A percentile compares a stretch with the other conserved stretches of the same genome.
Evolutionary conservation across 2,329 filamentous ascomycete species (phyloP).

Genomic region (Ophiostoma perfectum): DNA sequence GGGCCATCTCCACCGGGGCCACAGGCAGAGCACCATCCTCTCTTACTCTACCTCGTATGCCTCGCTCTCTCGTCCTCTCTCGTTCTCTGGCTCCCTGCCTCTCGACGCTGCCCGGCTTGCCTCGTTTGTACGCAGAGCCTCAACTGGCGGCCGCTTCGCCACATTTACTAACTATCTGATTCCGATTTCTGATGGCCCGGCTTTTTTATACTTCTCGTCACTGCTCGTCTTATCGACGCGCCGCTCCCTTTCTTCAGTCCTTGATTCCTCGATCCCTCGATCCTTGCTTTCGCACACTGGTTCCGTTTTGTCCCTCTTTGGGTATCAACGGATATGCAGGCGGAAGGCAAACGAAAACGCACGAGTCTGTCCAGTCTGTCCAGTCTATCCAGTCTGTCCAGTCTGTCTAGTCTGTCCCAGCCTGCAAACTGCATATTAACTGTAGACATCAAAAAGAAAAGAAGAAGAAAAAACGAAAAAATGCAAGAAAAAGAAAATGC

Average conservation of each 20-base stretch:
- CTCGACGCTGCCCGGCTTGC: not conserved
- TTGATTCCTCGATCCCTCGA: not conserved
- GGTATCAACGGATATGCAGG: conserved; percentile 8
- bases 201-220: too few relatives aligned
- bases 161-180: not conserved
- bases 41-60: too few relatives aligned
- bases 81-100: too few relatives aligned
- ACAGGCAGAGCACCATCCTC: too few relatives aligned
- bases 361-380: too few relatives aligned
- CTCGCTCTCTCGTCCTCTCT: too few relatives aligned
- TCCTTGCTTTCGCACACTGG: not conserved
- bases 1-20: too few relatives aligned
- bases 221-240: too few relatives aligned
- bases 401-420: too few relatives aligned
- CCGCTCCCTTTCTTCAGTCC: not conserved
- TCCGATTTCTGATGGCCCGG: not conserved
- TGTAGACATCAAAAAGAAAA: not conserved
- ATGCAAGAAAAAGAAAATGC: not conserved
- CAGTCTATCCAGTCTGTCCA: not conserved
- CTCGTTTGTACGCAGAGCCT: not conserved
- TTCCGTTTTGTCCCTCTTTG: not conserved
- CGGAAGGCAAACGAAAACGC: not conserved
- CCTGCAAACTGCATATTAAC: not conserved
- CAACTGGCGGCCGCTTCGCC: not conserved
- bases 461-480: not conserved